Evolutionary conservation across 805 yeast species (phyloP).

Genomic region (Kuraishia capsulata): DNA sequence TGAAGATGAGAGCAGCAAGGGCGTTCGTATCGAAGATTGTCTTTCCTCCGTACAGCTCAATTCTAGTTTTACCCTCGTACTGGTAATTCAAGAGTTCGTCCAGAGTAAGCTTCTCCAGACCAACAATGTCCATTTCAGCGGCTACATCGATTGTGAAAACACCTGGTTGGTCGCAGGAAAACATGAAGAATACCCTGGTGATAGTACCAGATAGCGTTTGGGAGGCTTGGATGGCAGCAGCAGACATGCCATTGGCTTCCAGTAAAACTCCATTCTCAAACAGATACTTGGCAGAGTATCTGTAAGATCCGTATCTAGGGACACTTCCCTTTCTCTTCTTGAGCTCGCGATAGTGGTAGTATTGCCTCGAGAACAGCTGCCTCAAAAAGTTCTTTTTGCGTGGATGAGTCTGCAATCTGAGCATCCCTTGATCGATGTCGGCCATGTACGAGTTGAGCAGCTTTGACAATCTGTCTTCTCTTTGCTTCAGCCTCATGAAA

Average conservation of each 20-base stretch:
- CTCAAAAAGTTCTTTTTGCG: conserved; percentile 38
- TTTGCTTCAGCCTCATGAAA: conserved; percentile 30
- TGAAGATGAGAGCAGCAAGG: conserved; percentile 60
- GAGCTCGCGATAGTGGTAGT: conserved; percentile 64
- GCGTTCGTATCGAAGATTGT: conserved; percentile 62
- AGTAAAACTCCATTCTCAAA: conserved; percentile 62
- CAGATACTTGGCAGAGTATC: conserved; percentile 67
- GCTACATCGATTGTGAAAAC: conserved; percentile 68
- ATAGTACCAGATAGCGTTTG: conserved; percentile 33
- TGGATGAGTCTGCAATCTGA: conserved; percentile 33
- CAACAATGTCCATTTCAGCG: conserved; percentile 58
- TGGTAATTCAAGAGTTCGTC: conserved; percentile 69
- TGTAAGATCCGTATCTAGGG: conserved; percentile 70
- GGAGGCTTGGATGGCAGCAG: conserved; percentile 20
- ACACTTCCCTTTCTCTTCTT: conserved; percentile 56
- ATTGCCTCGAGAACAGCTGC: conserved; percentile 61
- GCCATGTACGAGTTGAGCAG: conserved; percentile 36
- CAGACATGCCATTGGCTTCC: conserved; percentile 43
- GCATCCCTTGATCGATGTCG: conserved; percentile 35
- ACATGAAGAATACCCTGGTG: conserved; percentile 64
- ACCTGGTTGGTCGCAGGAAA: conserved; percentile 68
- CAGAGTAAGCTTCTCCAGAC: conserved; percentile 48
- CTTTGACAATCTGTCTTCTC: conserved; percentile 33
- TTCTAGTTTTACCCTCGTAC: conserved; percentile 49
- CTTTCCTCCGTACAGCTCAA: conserved; percentile 57